A percentile compares a stretch with the other conserved stretches of the same genome.
phyloP scores from a whole-genome alignment of 768 basidiomycete species.

The Auricularia sp. region DNA sequence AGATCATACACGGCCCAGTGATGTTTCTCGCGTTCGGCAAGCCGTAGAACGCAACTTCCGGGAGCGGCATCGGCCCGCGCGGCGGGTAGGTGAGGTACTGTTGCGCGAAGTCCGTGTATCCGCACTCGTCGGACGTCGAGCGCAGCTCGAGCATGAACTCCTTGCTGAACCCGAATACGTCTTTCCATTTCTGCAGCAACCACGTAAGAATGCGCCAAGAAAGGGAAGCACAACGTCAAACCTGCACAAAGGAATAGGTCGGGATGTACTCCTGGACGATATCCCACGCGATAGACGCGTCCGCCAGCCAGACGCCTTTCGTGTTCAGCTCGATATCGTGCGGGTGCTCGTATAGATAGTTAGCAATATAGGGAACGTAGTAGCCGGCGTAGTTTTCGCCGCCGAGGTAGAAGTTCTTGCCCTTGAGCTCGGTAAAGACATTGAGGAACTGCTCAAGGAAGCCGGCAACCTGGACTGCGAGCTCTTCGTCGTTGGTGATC shows the following conservation, averaged over 20 bases:
- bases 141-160: constrained; percentile 39
- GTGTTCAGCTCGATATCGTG: constrained; percentile 10
- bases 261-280: constrained; percentile 15
- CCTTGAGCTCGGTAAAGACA: constrained; percentile 13
- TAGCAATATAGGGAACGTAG: constrained; percentile 18
- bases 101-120: constrained; percentile 25
- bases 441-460: constrained; percentile 13
- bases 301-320: constrained; percentile 15
- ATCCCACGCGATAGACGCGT: constrained; percentile 12
- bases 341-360: constrained; percentile 17
- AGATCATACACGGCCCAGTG: not conserved
- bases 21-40: constrained; percentile 13
- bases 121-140: constrained; percentile 23
- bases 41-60: constrained; percentile 7
- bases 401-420: constrained; percentile 12
- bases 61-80: constrained; percentile 21
- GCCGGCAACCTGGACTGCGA: constrained; percentile 13
- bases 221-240: not conserved
- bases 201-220: not conserved
- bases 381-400: constrained; percentile 9
- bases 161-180: constrained; percentile 47
- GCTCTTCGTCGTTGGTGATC: constrained; percentile 9
- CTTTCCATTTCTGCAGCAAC: constrained; percentile 21
- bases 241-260: constrained; percentile 12
- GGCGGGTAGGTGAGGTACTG: constrained; percentile 27